A percentile compares a stretch with the other conserved stretches of the same genome.
These are phyloP conservation scores for Ormosia semicastrata DNA, from an alignment of 306 rosid species.

Conservation along the genomic window DNA sequence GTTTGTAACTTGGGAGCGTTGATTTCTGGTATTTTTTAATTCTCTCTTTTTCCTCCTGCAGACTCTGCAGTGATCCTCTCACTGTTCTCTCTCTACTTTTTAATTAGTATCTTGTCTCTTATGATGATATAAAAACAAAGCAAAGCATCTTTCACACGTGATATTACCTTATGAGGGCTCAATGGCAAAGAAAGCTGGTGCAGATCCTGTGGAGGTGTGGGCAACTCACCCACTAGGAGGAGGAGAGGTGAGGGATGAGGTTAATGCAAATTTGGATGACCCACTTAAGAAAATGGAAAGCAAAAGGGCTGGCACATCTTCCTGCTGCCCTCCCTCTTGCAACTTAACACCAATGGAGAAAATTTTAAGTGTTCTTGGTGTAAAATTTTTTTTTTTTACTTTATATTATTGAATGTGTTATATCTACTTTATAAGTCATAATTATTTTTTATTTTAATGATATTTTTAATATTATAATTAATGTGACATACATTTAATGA, in stretches of 20 bases:
- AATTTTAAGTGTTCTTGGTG: too few species aligned
- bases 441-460: too few species aligned
- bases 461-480: too few species aligned
- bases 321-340: conserved; percentile 32
- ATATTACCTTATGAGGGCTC: conserved; percentile 14
- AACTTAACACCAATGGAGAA: background rate
- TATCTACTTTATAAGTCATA: too few species aligned
- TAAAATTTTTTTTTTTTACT: too few species aligned
- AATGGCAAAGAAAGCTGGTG: conserved; percentile 14
- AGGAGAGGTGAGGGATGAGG: conserved; percentile 44
- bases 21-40: background rate
- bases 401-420: too few species aligned
- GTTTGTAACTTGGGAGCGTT: conserved; percentile 3
- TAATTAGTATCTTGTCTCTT: conserved; percentile 11
- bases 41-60: background rate
- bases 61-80: background rate
- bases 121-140: background rate
- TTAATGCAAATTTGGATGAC: conserved; percentile 47
- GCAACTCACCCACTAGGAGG: conserved; percentile 22
- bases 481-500: too few species aligned
- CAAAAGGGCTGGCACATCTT: conserved; percentile 35
- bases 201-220: background rate
- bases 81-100: background rate
- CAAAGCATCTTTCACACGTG: conserved; percentile 5
- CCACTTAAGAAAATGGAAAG: conserved; percentile 28